Evolutionary conservation across 768 basidiomycete genomes (phyloP), one percentile per base, ranked within the genome.

Genomic region (Mycena epipterygia): DNA sequence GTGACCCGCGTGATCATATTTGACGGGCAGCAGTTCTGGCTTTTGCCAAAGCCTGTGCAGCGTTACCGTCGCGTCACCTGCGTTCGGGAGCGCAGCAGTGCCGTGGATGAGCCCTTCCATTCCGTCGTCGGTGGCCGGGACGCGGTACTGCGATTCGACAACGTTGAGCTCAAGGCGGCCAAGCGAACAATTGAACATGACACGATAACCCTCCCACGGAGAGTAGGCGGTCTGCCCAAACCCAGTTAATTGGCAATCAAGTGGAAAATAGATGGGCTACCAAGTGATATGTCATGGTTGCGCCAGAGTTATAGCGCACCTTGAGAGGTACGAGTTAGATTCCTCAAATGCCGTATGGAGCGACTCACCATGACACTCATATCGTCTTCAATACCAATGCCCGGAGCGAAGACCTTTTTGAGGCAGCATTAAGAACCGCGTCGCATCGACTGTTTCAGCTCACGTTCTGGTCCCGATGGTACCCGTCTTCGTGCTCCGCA

Each of bases 211-310:
- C 74, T 85, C 83, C 84, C 83, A 84, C 21, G 83, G 83, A 19
- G 83, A 82, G 64, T 85, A 85, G 11, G 82, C 83, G 17, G 83
- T 84, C 81, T 83, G 30, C 41, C 5, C 16, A 27, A 3, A 62
- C 48, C 35, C 12, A 33, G 39, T 48, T 57, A 39, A 37, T 44
- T 44, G 7, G 29, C 32, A 27, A 55, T 14, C 9, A 17, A 49
- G 25, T 37, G 4, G 49, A 57, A 30, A 46, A 0, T 25, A n/a
- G 9, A 8, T 23, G n/a, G 52, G 80, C 77, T 48, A 84, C 85
- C 52, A 88, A 75, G 76, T 88, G 87, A 73, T 87, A 89, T 6
- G 85, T 85, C 83, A 89, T 82, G n/a, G 83, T 86, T 0, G 81
- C 84, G 3, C 84, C 86, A 14, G 79, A 82, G 62, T 83, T 81